Evolutionary conservation across 129 eudicot genomes (phyloP), one percentile per base, ranked within the genome.

Genomic region (Tagetes erecta): DNA sequence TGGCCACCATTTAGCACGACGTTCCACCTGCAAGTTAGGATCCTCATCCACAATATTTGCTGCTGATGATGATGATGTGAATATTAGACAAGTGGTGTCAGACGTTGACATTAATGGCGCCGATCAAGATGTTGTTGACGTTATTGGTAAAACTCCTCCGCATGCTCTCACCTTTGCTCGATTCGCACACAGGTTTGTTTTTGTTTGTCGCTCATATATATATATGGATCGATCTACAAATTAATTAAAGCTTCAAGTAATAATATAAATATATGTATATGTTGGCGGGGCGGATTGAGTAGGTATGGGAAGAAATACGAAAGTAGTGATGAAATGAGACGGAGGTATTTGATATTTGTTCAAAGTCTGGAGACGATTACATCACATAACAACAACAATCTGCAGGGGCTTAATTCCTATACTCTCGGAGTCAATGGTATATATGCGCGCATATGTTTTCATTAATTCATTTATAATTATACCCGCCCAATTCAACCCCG

Each of bases 131-230:
- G 73, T 95, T 73, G 57, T 84, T 36, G 57, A 71, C 51, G 83
- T 81, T 60, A 52, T 95, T 70, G 99, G 99, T 33, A 66, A 85
- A 69, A 81, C 91, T 76, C 87, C 82, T 6, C 87, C 82, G 5
- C 97, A 84, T 71, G 93, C 96, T 56, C 86, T 88, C 70, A 79
- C 92, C 85, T 95, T 95, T 70, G 96, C 96, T 76, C 91, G 97
- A 63, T 95, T 86, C 67, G 92, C 97, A 80, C 96, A 86, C 76
- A 86, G 92, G 98, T 30, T 44, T 6, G 8, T 42, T 42, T 42
- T 42, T 42, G 46, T 42, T 42, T 42, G 6, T 42, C 46, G 27
- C 27, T 12, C n/a, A 12, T 3, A n/a, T 51, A 13, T 68, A 47
- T 0, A 57, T 35, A 39, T 20, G 27, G 27, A 20, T 20, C 27